phyloP scores from a whole-genome alignment of 1,139 yeast genomes.

The Sugiyamaella pinicola region DNA sequence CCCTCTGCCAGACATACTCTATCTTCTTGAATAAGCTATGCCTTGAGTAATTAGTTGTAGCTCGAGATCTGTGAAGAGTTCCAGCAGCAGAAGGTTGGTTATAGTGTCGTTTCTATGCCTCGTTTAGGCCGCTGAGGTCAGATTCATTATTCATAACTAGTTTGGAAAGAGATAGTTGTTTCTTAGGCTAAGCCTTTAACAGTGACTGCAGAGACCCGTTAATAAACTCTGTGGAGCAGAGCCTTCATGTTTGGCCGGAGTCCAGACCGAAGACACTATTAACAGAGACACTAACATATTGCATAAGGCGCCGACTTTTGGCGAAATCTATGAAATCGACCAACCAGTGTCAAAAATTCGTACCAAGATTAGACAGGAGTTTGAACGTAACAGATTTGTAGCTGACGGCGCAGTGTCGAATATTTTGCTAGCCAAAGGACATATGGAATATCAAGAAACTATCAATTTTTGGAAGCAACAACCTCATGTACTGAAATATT shows the following conservation, averaged over 20 bases:
- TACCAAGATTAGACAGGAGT: slow-evolving; percentile 86
- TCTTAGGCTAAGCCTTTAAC: too few species aligned
- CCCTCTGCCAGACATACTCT: background rate
- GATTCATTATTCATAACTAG: too few species aligned
- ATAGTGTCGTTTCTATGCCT: too few species aligned
- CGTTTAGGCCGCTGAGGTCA: too few species aligned
- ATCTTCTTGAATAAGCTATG: too few species aligned
- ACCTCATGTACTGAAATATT: slow-evolving; percentile 81
- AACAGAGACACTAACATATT: slow-evolving; percentile 5
- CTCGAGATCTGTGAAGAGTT: too few species aligned
- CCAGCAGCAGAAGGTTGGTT: too few species aligned
- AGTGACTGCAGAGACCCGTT: too few species aligned
- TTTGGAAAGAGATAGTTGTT: too few species aligned
- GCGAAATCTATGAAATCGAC: slow-evolving; percentile 75
- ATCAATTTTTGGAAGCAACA: slow-evolving; percentile 91
- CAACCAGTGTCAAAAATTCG: slow-evolving; percentile 80
- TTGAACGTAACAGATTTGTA: slow-evolving; percentile 80
- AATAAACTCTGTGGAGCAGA: too few species aligned
- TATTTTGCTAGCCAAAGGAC: slow-evolving; percentile 76
- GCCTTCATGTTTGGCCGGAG: too few species aligned
- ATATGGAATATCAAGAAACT: slow-evolving; percentile 88
- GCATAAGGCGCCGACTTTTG: slow-evolving; percentile 49
- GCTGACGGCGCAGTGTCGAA: slow-evolving; percentile 65
- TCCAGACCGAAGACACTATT: background rate
- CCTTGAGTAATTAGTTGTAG: too few species aligned